Base-by-base conservation (phyloP, 257 asterid genomes). In the Plantago major region DNA sequence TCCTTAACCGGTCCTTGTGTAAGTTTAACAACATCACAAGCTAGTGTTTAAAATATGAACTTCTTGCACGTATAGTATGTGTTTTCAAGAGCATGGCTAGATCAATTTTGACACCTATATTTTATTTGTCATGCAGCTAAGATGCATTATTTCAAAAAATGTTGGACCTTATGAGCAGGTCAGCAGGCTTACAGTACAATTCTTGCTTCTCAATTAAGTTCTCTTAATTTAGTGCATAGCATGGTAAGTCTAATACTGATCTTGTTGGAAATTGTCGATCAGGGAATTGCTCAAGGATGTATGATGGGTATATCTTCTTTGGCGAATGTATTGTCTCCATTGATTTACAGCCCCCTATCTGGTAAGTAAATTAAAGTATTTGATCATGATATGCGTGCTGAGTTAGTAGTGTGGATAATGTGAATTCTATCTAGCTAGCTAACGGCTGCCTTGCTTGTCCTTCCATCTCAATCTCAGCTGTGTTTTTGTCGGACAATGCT, bases 121-220 rank as follows among this genome's bases (percentile, higher is more conserved):
- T 63, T 13, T 68, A 10, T 26, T 26, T 12, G 14, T 11, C 45
- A 47, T 81, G 42, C 88, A 91, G 98, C 62, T 91, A 60, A 67
- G 90, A 59, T 85, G 96, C 88, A 85, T 88, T 59, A 82, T 85
- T 15, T 91, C 98, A 45, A 88, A 84, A 71, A 84, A 81, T 78
- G 81, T 88, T 15, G 91, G 95, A 7, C 88, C 95, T 16, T 65
- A 78, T 26, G 90, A 88, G 48, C 97, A 90, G 87, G 96, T 82
- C 18, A 30, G 13, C 12, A 55, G 15, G 30, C 22, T 33, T 33
- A 33, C 40, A 33, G 7, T 4, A 33, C 8, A 33, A 33, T 33
- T 33, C 40, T 33, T 33, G 40, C 6, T 33, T 33, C 40, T 4
- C 40, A 33, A 33, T 22, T 22, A 33, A 33, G 6, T 33, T 33